A percentile compares a stretch with the other conserved stretches of the same genome.
phyloP scores from a whole-genome alignment of 805 yeast genomes.

The Sungouiella blattae region DNA sequence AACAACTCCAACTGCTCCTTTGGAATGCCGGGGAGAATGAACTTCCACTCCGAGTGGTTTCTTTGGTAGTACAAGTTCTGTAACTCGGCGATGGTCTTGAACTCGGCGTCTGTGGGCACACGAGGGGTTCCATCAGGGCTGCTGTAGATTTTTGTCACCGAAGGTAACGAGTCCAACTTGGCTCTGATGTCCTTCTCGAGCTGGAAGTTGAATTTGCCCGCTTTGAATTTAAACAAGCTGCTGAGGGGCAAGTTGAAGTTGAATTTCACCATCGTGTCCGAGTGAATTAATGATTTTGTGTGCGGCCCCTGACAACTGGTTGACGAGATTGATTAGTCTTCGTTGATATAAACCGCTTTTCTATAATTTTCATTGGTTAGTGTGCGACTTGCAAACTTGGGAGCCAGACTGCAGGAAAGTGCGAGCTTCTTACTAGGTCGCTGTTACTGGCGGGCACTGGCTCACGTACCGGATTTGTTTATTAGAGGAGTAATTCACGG shows the following conservation, averaged over 20 bases:
- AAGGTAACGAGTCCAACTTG: constrained; percentile 59
- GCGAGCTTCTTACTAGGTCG: too few species aligned
- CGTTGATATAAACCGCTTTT: constrained; percentile 7
- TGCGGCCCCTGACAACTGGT: constrained; percentile 3
- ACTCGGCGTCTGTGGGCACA: constrained; percentile 65
- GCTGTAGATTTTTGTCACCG: constrained; percentile 63
- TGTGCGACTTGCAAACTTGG: too few species aligned
- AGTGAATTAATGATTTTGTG: constrained; percentile 2
- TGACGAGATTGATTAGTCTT: constrained; percentile 1
- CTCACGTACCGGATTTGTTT: too few species aligned
- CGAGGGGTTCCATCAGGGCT: constrained; percentile 75
- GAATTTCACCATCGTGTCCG: constrained; percentile 36
- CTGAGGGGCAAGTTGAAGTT: constrained; percentile 40
- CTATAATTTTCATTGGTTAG: constrained; percentile 9
- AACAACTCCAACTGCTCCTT: constrained; percentile 53
- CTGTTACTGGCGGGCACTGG: too few species aligned
- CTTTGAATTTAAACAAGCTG: constrained; percentile 35
- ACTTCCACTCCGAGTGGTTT: constrained; percentile 50
- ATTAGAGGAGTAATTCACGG: too few species aligned
- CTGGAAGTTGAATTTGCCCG: constrained; percentile 39
- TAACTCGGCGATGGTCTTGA: constrained; percentile 68
- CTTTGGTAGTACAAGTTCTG: constrained; percentile 57
- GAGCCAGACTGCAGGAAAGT: too few species aligned
- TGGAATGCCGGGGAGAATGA: constrained; percentile 45
- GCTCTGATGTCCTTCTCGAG: constrained; percentile 61